phyloP scores from a whole-genome alignment of 805 yeast species.

The Deakozyma indianensis region DNA sequence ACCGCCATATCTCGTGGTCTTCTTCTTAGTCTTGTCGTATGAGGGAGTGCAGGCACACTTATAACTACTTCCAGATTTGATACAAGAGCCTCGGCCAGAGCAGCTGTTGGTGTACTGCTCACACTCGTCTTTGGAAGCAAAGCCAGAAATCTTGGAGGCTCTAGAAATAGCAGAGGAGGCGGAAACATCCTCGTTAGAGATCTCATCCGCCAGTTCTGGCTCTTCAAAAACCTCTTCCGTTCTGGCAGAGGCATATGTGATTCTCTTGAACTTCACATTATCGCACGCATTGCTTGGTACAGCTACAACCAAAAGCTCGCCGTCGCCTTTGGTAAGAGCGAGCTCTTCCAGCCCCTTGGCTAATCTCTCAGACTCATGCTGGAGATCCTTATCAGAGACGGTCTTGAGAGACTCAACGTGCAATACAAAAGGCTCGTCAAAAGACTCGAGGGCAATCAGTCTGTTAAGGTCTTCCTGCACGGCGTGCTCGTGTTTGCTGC shows the following conservation, averaged over 20 bases:
- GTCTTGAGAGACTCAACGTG: neutral
- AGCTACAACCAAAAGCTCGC: neutral
- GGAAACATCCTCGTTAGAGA: neutral
- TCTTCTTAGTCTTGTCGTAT: slow-evolving; percentile 16
- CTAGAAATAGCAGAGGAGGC: neutral
- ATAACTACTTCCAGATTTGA: slow-evolving; percentile 15
- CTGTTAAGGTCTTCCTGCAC: neutral
- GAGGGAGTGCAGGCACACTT: slow-evolving; percentile 22
- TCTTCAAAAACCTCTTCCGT: neutral
- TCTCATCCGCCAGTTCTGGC: neutral
- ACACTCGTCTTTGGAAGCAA: slow-evolving; percentile 19
- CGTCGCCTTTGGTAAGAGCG: neutral
- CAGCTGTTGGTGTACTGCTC: slow-evolving; percentile 20
- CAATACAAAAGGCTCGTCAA: neutral
- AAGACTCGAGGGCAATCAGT: neutral
- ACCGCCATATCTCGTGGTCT: slow-evolving; percentile 22
- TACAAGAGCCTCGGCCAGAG: slow-evolving; percentile 25
- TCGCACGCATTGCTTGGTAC: neutral
- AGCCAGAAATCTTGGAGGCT: slow-evolving; percentile 3
- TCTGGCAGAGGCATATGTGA: neutral
- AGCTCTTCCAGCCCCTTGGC: neutral
- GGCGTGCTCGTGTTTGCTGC: neutral
- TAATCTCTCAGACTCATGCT: neutral
- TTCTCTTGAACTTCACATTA: neutral
- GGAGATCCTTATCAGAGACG: neutral